Evolutionary conservation across 441 rosid species (phyloP).

Genomic region (Melastoma candidum): DNA sequence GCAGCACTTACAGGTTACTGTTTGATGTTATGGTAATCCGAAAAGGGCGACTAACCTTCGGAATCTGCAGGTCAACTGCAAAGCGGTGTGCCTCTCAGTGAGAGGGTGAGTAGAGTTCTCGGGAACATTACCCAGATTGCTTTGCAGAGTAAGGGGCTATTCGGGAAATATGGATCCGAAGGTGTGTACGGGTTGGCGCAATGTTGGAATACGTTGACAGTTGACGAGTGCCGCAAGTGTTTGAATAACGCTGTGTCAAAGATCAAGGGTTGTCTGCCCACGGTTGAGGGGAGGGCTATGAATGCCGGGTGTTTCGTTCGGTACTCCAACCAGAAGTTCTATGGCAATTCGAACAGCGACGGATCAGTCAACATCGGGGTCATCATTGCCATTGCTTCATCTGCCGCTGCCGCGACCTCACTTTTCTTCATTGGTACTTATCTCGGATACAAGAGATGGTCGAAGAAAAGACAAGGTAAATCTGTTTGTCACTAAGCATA

Average conservation of each 20-base stretch:
- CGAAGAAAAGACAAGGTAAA: constrained; percentile 12
- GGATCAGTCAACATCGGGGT: constrained; percentile 1
- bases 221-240: constrained; percentile 9
- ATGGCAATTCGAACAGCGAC: not conserved
- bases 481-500: not conserved
- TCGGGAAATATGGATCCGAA: not conserved
- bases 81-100: not conserved
- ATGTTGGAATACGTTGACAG: constrained; percentile 13
- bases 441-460: constrained; percentile 5
- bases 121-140: constrained; percentile 3
- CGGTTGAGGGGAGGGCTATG: constrained; percentile 14
- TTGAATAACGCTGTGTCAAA: constrained; percentile 8
- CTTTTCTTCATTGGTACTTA: constrained; percentile 3
- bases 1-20: no score
- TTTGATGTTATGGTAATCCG: not conserved
- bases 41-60: not conserved
- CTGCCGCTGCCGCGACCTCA: constrained; percentile 7
- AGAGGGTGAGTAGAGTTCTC: constrained; percentile 5
- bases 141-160: not conserved
- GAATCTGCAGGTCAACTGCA: not conserved
- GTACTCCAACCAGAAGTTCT: constrained; percentile 15
- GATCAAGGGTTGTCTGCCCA: constrained; percentile 8
- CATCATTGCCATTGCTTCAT: not conserved
- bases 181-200: constrained; percentile 14
- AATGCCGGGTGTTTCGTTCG: constrained; percentile 16